Conservation (phyloP, 768 basidiomycete genomes). For the Termitomyces sp. region DNA sequence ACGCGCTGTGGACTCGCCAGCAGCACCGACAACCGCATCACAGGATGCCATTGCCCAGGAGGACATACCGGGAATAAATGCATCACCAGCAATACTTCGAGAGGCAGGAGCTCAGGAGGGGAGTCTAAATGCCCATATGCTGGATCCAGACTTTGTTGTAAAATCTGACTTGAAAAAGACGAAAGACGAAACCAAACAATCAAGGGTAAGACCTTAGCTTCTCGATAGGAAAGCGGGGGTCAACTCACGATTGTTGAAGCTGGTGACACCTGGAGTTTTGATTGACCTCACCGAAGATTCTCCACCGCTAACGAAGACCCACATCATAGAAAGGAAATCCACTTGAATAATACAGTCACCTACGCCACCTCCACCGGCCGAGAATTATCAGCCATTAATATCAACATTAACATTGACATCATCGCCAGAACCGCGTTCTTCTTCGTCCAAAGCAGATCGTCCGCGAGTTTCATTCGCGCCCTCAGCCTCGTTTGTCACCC, state of each 20-base stretch:
- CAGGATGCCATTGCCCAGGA: not conserved
- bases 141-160: not conserved
- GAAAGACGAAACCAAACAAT: conserved; percentile 3
- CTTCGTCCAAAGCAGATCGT: not conserved
- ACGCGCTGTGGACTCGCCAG: not conserved
- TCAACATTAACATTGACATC: not conserved
- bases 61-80: not conserved
- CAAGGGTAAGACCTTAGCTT: conserved; percentile 1
- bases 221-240: not conserved
- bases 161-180: not conserved
- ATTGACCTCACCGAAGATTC: conserved; percentile 40
- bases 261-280: conserved; percentile 16
- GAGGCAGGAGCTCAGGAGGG: not conserved
- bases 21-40: not conserved
- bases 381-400: not conserved
- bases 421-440: not conserved
- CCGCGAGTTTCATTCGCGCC: conserved; percentile 12
- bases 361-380: not conserved
- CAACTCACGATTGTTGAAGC: not conserved
- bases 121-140: not conserved
- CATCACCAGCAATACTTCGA: not conserved
- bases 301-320: conserved; percentile 3
- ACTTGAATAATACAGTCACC: not conserved
- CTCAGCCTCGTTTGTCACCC: conserved; percentile 1
- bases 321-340: not conserved